Conservation (phyloP, 768 basidiomycete species). For the Boletus tomentosulus region DNA sequence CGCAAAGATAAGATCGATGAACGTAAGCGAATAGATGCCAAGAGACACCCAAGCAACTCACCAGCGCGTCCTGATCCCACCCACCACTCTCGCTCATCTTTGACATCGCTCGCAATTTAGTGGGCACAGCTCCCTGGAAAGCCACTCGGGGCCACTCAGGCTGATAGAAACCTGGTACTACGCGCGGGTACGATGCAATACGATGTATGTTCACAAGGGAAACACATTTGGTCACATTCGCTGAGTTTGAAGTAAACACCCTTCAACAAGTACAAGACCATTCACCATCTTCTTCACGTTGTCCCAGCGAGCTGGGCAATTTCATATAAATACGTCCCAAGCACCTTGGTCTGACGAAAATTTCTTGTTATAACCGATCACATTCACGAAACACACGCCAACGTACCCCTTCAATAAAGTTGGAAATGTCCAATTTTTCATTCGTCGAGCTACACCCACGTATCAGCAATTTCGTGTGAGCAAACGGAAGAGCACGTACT, state of each 20-base stretch:
- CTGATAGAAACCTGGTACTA: neutral
- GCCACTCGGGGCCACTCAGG: neutral
- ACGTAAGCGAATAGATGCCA: conserved; percentile 13
- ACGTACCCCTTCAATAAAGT: conserved; percentile 79
- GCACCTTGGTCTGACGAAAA: conserved; percentile 27
- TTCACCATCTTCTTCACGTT: conserved; percentile 9
- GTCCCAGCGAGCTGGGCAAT: conserved; percentile 20
- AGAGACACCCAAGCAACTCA: neutral
- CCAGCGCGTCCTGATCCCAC: conserved; percentile 18
- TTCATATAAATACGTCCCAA: conserved; percentile 32
- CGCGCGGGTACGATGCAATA: neutral
- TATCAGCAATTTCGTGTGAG: neutral
- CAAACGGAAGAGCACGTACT: conserved; percentile 46
- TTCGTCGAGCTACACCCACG: conserved; percentile 66
- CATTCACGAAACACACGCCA: neutral
- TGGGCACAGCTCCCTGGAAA: neutral
- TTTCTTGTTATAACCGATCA: neutral
- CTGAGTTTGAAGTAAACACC: conserved; percentile 17
- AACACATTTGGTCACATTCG: conserved; percentile 7
- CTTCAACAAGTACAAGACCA: neutral
- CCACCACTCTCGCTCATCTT: conserved; percentile 7
- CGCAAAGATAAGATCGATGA: neutral
- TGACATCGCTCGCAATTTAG: conserved; percentile 7
- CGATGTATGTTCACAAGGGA: neutral
- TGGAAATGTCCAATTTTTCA: conserved; percentile 89